Percentiles rank a stretch among this genome's conserved stretches.
These are phyloP conservation scores for Cydonia oblonga DNA, from an alignment of 331 rosid species.

Conservation along the genomic window DNA sequence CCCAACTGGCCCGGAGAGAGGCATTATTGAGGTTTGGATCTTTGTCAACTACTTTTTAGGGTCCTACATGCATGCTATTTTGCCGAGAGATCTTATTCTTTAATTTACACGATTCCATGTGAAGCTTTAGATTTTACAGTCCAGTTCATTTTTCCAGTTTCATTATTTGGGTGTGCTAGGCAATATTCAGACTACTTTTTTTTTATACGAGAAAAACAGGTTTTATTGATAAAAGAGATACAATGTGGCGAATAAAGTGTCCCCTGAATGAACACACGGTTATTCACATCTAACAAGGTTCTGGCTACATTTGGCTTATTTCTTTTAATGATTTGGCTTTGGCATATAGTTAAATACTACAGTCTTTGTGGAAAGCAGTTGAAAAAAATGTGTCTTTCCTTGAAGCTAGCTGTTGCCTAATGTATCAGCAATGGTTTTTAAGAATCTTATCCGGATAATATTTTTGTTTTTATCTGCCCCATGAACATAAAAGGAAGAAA, in stretches of 20 bases:
- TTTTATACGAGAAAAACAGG: background rate
- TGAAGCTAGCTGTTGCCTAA: background rate
- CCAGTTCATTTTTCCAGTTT: background rate
- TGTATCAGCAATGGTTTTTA: background rate
- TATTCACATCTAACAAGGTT: background rate
- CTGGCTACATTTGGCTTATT: background rate
- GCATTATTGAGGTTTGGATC: conserved; percentile 80
- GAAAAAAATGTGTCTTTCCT: background rate
- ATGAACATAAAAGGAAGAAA: background rate
- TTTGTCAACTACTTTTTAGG: conserved; percentile 13
- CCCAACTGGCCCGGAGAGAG: conserved; percentile 93
- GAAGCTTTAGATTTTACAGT: background rate
- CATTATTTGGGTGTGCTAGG: background rate
- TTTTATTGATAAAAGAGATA: background rate
- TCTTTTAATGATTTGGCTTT: background rate
- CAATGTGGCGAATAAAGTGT: background rate
- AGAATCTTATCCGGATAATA: background rate
- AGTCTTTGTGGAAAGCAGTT: background rate
- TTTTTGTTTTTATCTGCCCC: background rate
- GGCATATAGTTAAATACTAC: background rate
- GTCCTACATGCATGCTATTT: background rate
- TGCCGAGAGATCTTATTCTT: background rate
- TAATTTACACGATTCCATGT: background rate
- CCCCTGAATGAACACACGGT: background rate
- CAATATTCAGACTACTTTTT: background rate